phyloP scores from a whole-genome alignment of 2,329 filamentous ascomycete species.

The Neonectria ditissima region DNA sequence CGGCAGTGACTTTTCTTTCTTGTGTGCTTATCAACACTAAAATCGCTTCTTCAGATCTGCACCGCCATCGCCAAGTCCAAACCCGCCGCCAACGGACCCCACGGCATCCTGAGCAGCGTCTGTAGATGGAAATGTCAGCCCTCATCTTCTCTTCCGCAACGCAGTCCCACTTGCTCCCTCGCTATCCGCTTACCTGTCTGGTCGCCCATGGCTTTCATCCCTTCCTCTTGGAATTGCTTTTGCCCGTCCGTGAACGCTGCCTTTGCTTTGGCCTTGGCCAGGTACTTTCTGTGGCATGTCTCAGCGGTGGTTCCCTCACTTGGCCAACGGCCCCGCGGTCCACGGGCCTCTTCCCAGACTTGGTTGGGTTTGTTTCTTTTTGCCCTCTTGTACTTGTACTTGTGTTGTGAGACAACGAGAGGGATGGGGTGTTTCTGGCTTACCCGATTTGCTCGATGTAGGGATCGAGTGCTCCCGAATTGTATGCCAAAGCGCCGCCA shows the following conservation, averaged over 20 bases:
- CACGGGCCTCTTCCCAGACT: background rate
- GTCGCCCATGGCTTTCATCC: slow-evolving; percentile 3
- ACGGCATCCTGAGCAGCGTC: slow-evolving; percentile 15
- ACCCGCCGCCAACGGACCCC: slow-evolving; percentile 16
- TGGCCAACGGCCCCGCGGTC: background rate
- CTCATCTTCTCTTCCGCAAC: slow-evolving; percentile 3
- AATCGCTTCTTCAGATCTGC: slow-evolving; percentile 20
- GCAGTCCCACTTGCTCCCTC: background rate
- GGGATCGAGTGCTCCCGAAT: slow-evolving; percentile 13
- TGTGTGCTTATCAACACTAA: slow-evolving; percentile 2
- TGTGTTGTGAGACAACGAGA: background rate
- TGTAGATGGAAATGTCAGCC: slow-evolving; percentile 14
- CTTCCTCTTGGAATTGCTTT: slow-evolving; percentile 20
- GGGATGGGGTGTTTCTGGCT: slow-evolving; percentile 2
- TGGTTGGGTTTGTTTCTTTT: slow-evolving; percentile 1
- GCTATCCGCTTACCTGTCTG: slow-evolving; percentile 13
- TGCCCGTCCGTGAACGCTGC: slow-evolving; percentile 6
- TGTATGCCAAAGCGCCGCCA: slow-evolving; percentile 15
- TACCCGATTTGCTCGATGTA: slow-evolving; percentile 20
- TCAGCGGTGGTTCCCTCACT: slow-evolving; percentile 3
- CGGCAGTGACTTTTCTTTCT: background rate
- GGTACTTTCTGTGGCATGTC: slow-evolving; percentile 20
- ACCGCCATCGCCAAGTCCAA: slow-evolving; percentile 10
- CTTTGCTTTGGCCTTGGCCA: slow-evolving; percentile 19
- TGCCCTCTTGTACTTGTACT: background rate